These are phyloP conservation scores for Dryadomyces quercivorus DNA, from an alignment of 2,329 filamentous ascomycete genomes.

Conservation along the genomic window DNA sequence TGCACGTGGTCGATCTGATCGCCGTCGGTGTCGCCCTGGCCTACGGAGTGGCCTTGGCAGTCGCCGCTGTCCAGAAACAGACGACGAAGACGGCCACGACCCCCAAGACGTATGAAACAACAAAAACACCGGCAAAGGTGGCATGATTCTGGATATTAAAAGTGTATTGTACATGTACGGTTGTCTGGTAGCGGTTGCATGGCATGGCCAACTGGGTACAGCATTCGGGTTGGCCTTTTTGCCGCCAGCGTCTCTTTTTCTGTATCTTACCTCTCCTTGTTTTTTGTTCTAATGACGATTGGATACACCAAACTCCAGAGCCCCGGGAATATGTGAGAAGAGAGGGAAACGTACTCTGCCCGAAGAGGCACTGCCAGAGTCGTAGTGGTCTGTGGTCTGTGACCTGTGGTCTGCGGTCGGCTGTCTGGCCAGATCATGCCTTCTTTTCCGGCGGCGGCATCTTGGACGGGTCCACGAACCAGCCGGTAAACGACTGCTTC, in stretches of 20 bases:
- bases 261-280: neutral
- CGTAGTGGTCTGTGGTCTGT: too few species aligned
- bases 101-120: neutral
- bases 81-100: neutral
- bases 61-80: neutral
- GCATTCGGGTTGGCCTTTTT: neutral
- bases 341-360: neutral
- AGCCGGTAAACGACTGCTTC: slow-evolving; percentile 63
- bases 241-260: neutral
- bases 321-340: neutral
- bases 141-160: neutral
- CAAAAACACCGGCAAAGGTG: neutral
- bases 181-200: neutral
- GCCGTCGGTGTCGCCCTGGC: slow-evolving; percentile 19
- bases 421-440: neutral
- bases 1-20: slow-evolving; percentile 61
- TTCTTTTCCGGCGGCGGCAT: neutral
- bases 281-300: neutral
- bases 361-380: neutral
- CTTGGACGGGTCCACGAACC: slow-evolving; percentile 24
- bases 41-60: neutral
- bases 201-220: neutral
- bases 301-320: neutral
- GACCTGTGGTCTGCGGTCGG: too few species aligned
- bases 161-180: neutral